A percentile compares a stretch with the other conserved stretches of the same genome.
These are phyloP conservation scores for Tetradesmus lagerheimii DNA, from an alignment of 139 green algal species.

Conservation along the genomic window DNA sequence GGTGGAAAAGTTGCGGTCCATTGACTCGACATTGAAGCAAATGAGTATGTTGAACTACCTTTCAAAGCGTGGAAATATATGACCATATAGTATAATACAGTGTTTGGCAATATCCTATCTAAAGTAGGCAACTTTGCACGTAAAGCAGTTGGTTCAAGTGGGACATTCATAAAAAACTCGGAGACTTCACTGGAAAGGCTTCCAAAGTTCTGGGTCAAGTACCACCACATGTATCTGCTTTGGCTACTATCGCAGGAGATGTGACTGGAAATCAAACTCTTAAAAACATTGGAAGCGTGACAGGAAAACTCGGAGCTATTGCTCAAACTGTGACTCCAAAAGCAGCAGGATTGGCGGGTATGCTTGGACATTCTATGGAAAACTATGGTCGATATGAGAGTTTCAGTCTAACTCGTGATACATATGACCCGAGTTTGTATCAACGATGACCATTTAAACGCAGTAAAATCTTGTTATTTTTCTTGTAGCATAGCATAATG, in stretches of 20 bases:
- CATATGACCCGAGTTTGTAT: no score
- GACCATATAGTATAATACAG: slow-evolving; percentile 4
- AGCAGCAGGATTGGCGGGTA: no score
- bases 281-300: background rate
- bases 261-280: background rate
- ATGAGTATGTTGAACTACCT: background rate
- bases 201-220: background rate
- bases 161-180: background rate
- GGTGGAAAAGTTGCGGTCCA: background rate
- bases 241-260: background rate
- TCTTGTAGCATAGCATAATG: background rate
- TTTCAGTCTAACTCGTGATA: no score
- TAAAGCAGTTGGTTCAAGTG: background rate
- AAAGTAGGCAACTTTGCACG: slow-evolving; percentile 4
- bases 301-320: background rate
- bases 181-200: background rate
- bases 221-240: background rate
- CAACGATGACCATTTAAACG: no score
- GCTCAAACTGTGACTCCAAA: background rate
- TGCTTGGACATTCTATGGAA: background rate
- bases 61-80: slow-evolving; percentile 1
- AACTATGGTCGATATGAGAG: background rate
- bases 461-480: background rate
- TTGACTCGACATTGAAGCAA: background rate
- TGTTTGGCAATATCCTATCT: background rate